A percentile compares a stretch with the other conserved stretches of the same genome.
Evolutionary conservation across 805 yeast species (phyloP).

Genomic region (Ogataea polymorpha): DNA sequence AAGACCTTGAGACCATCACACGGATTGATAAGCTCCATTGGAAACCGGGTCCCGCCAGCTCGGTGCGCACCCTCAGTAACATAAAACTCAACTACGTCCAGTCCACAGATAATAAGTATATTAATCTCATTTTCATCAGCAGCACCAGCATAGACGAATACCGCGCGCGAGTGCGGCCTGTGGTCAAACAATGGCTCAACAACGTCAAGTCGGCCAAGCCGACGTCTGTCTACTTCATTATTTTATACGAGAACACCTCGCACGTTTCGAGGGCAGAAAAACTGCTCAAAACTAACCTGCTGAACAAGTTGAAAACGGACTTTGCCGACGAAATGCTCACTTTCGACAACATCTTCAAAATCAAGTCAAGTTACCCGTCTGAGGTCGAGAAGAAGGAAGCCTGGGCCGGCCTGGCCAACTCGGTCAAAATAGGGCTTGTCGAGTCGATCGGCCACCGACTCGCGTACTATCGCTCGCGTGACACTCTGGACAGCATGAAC

Average conservation of each 20-base stretch:
- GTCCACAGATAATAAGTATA: constrained; percentile 42
- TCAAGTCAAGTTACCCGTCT: constrained; percentile 36
- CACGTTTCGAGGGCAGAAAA: constrained; percentile 25
- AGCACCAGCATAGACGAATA: constrained; percentile 71
- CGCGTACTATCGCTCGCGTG: constrained; percentile 33
- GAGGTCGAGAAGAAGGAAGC: constrained; percentile 42
- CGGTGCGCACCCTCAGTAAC: constrained; percentile 60
- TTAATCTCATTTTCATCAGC: constrained; percentile 66
- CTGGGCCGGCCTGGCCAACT: constrained; percentile 46
- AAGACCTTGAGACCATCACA: constrained; percentile 43
- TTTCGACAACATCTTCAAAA: constrained; percentile 38
- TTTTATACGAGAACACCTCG: constrained; percentile 41
- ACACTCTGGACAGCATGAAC: constrained; percentile 12
- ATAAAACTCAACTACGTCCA: constrained; percentile 54
- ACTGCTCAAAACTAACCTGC: constrained; percentile 29
- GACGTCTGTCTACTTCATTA: constrained; percentile 53
- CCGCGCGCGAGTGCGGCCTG: constrained; percentile 74
- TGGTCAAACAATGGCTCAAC: constrained; percentile 77
- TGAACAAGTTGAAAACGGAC: constrained; percentile 31
- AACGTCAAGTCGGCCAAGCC: constrained; percentile 42
- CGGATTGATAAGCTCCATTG: constrained; percentile 70
- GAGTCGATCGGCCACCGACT: constrained; percentile 52
- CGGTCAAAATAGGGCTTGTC: constrained; percentile 48
- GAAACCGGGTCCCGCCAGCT: constrained; percentile 49
- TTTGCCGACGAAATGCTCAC: constrained; percentile 26